Evolutionary conservation across 2,329 filamentous ascomycete species (phyloP), one percentile per base, ranked within the genome.

Genomic region (Aspergillus amoenus): DNA sequence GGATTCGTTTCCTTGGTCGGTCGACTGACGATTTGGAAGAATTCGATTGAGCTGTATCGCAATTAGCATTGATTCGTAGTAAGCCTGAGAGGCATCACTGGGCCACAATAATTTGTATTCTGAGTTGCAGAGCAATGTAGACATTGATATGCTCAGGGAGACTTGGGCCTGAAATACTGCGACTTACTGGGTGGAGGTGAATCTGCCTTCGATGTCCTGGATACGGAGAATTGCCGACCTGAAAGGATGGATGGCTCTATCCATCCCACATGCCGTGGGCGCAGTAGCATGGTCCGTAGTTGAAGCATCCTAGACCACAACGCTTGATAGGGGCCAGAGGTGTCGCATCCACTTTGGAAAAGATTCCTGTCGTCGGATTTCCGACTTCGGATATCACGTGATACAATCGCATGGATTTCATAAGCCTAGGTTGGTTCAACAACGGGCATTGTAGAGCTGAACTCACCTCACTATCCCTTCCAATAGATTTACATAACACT

Each of bases 141-240:
- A 13, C 13, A 24, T 7, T 24, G 12, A 12, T 18, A n/a, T 15
- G 9, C 27, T 9, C 9, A 30, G 17, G 32, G 32, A 41, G 5
- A 18, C 15, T 42, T 18, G 34, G 24, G 34, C 15, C 34, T n/a
- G 34, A 37, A n/a, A 45, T 11, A 40, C 21, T 39, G 49, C 24
- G 45, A 66, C 70, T 49, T 66, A 73, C 71, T 53, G 24, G 61
- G 52, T 55, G 61, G 59, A 37, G 40, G 57, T 47, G 60, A 43
- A 34, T 58, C 58, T 52, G 66, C 62, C 18, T 45, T 52, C 43
- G 63, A 62, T 32, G 52, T 52, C 43, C 48, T 58, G 32, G 63
- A 59, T 44, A 55, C 50, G 42, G 71, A 73, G 46, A 73, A 69
- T n/a, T 64, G 61, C 12, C 71, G 70, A 44, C 63, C 27, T 4